A percentile compares a stretch with the other conserved stretches of the same genome.
Conservation (phyloP, 169 alveolate species). For the Theileria equi region DNA sequence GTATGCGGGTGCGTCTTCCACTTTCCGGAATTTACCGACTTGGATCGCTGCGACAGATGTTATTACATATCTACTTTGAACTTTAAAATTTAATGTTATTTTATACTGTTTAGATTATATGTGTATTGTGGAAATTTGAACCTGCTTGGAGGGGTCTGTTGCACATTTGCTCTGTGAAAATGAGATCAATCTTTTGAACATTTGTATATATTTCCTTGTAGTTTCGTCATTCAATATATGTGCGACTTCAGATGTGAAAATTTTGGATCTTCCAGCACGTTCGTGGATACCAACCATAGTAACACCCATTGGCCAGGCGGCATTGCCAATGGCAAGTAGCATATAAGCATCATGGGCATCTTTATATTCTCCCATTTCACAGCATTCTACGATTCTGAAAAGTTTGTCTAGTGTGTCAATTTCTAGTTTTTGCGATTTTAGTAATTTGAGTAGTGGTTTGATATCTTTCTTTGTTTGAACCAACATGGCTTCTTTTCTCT, state of each 20-base stretch:
- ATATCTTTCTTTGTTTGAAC: conserved; percentile 41
- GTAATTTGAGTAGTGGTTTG: conserved; percentile 28
- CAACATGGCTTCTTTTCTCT: conserved; percentile 36
- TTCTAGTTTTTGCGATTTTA: conserved; percentile 33
- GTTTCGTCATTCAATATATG: conserved; percentile 91
- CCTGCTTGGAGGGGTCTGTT: conserved; percentile 25
- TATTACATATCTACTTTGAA: too few species aligned
- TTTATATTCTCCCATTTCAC: conserved; percentile 17
- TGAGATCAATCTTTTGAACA: conserved; percentile 79
- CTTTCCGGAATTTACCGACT: too few species aligned
- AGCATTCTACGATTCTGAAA: conserved; percentile 15
- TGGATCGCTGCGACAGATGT: too few species aligned
- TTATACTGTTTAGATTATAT: neutral
- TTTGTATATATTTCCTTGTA: conserved; percentile 85
- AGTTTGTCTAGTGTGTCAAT: conserved; percentile 36
- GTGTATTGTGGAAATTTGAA: conserved; percentile 40
- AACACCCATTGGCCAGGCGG: conserved; percentile 97
- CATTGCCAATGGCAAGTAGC: conserved; percentile 90
- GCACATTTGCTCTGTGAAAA: conserved; percentile 14
- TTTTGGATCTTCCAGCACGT: conserved; percentile 89
- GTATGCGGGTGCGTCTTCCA: too few species aligned
- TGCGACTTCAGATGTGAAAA: conserved; percentile 85
- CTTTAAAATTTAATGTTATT: neutral
- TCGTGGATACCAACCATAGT: conserved; percentile 94
- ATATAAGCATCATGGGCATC: conserved; percentile 67